phyloP scores from a whole-genome alignment of 1,139 yeast genomes.

The Debaryomyces psychrophilus region DNA sequence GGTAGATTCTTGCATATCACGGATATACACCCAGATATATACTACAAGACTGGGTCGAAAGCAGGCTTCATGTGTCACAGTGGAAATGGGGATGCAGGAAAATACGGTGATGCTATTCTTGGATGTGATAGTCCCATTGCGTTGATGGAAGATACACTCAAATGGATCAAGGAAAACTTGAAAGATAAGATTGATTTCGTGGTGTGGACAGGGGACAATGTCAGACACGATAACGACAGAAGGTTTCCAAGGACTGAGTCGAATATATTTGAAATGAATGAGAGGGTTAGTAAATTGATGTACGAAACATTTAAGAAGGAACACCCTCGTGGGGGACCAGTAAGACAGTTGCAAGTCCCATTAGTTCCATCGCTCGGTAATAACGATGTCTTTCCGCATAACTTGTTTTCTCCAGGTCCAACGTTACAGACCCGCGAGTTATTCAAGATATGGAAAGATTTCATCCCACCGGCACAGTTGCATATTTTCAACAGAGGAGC shows the following conservation, averaged over 20 bases:
- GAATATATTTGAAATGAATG: slow-evolving; percentile 71
- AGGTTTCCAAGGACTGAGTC: slow-evolving; percentile 68
- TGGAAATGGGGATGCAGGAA: slow-evolving; percentile 57
- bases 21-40: slow-evolving; percentile 85
- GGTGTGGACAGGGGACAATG: slow-evolving; percentile 90
- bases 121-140: slow-evolving; percentile 75
- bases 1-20: slow-evolving; percentile 86
- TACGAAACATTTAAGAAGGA: slow-evolving; percentile 50
- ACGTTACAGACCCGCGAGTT: slow-evolving; percentile 80
- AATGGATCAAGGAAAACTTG: slow-evolving; percentile 65
- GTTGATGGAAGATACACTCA: slow-evolving; percentile 63
- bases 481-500: slow-evolving; percentile 77
- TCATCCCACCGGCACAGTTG: slow-evolving; percentile 76
- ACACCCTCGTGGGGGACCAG: slow-evolving; percentile 35
- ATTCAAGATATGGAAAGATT: slow-evolving; percentile 70
- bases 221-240: slow-evolving; percentile 84
- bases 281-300: slow-evolving; percentile 57
- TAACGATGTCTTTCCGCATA: slow-evolving; percentile 89
- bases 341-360: slow-evolving; percentile 51
- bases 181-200: slow-evolving; percentile 81
- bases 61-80: slow-evolving; percentile 61
- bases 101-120: slow-evolving; percentile 70
- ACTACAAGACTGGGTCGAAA: slow-evolving; percentile 56
- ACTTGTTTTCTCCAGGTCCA: slow-evolving; percentile 81
- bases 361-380: slow-evolving; percentile 77